A percentile compares a stretch with the other conserved stretches of the same genome.
Conservation (phyloP, 176 grass and related monocot genomes). For the Carex cristatella region DNA sequence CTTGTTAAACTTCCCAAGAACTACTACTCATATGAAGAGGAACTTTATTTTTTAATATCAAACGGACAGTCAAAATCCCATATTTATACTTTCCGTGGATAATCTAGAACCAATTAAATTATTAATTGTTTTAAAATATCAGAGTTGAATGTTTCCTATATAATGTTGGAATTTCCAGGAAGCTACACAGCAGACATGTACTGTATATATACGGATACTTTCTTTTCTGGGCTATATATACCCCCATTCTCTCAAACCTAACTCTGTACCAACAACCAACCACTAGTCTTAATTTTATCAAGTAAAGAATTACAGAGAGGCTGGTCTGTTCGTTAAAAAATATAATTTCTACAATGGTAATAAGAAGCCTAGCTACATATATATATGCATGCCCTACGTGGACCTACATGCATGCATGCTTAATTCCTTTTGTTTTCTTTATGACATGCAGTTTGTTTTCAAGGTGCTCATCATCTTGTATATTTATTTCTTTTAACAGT, state of each 20-base stretch:
- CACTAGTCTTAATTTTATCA: neutral
- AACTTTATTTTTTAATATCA: too few relatives aligned
- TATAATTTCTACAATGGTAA: neutral
- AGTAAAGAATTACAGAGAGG: neutral
- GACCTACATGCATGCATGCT: neutral
- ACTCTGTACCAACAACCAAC: neutral
- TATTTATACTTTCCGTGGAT: too few relatives aligned
- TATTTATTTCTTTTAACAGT: neutral
- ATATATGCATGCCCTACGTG: too few relatives aligned
- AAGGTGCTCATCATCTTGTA: neutral
- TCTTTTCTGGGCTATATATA: neutral
- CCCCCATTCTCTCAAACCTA: too few relatives aligned
- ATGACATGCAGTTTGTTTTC: neutral
- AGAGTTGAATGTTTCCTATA: neutral
- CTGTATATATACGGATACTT: neutral
- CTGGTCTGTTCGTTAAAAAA: neutral
- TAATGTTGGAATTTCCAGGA: neutral
- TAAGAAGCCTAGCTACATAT: neutral
- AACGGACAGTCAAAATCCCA: too few relatives aligned
- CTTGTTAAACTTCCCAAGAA: too few relatives aligned
- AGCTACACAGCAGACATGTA: neutral
- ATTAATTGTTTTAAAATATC: too few relatives aligned
- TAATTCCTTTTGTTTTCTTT: neutral
- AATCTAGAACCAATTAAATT: too few relatives aligned
- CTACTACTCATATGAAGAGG: too few relatives aligned